Evolutionary conservation across 2,329 filamentous ascomycete genomes (phyloP), one percentile per base, ranked within the genome.

Genomic region (Incumbomyces lentus): DNA sequence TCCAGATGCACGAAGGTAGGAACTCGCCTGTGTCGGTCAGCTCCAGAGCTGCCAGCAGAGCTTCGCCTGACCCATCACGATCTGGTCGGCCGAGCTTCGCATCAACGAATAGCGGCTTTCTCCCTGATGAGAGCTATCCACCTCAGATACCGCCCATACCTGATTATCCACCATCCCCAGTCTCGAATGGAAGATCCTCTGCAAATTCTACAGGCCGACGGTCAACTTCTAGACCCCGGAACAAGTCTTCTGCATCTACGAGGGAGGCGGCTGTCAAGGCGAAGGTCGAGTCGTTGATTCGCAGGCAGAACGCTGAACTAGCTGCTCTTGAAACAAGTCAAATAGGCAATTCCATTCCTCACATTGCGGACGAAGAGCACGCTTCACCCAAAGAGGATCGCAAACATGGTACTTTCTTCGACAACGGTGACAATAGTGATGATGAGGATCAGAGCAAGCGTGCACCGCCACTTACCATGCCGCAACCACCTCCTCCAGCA

Each of bases 1-100:
- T 85, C 40, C 84, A 88, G 61, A 77, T 95, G 62, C 84, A 90
- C 52, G 78, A 84, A 58, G 84, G 81, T 22, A 76, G 82, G 19
- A 82, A 83, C 47, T 78, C 78, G 0, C 77, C 82, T 30, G 63
- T 68, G 2, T 39, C 40, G 2, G 13, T 52, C 59, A 13, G 0
- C 34, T 18, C 41, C 16, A 19, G 35, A 14, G 26, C 40, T 17
- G 47, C n/a, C 8, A 35, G 41, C 34, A 26, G 17, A 39, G 40
- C 41, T 14, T 37, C 41, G 13, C 14, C 19, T 17, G 41, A 44
- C 5, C 34, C 47, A 19, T n/a, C 18, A 26, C 31, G 13, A 14
- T 36, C 41, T n/a, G 36, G 18, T 13, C 46, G 36, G 7, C 43
- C 45, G 8, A 46, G 39, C 19, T 40, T 38, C 35, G 38, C 39